Percentiles rank a stretch among this genome's conserved stretches.
These are phyloP conservation scores for Coleophoma cylindrospora DNA, from an alignment of 2,329 filamentous ascomycete species.

Conservation along the genomic window DNA sequence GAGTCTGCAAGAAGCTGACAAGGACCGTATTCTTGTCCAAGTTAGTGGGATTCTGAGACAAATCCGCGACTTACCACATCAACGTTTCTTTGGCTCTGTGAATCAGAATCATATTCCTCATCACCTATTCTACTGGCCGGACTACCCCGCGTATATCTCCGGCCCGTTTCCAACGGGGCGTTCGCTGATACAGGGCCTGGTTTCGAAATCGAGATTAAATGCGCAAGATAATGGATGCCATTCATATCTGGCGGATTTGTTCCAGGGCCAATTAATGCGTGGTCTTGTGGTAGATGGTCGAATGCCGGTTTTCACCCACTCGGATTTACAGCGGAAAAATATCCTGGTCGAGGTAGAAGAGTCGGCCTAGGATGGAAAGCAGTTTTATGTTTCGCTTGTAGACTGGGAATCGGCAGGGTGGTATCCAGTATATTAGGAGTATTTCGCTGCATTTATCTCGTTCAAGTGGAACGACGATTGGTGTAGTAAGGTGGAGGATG, in stretches of 20 bases:
- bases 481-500: slow-evolving; percentile 6
- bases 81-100: slow-evolving; percentile 8
- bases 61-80: neutral
- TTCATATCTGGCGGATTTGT: slow-evolving; percentile 9
- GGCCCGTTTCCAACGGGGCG: slow-evolving; percentile 4
- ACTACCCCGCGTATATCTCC: slow-evolving; percentile 4
- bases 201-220: slow-evolving; percentile 6
- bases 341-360: slow-evolving; percentile 6
- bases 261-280: slow-evolving; percentile 2
- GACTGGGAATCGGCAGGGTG: slow-evolving; percentile 15
- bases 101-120: slow-evolving; percentile 5
- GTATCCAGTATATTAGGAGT: slow-evolving; percentile 16
- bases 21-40: too few relatives aligned
- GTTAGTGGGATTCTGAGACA: too few relatives aligned
- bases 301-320: slow-evolving; percentile 11
- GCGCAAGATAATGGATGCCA: slow-evolving; percentile 5
- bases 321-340: slow-evolving; percentile 14
- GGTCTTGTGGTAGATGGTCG: slow-evolving; percentile 2
- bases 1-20: too few relatives aligned
- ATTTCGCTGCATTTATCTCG: slow-evolving; percentile 10
- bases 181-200: slow-evolving; percentile 3
- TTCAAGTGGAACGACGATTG: slow-evolving; percentile 15
- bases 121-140: slow-evolving; percentile 11
- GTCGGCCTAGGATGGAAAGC: neutral
- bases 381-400: slow-evolving; percentile 5